Percentiles rank a stretch among this genome's conserved stretches.
Evolutionary conservation across 331 rosid species (phyloP).

Genomic region (Cydonia oblonga): DNA sequence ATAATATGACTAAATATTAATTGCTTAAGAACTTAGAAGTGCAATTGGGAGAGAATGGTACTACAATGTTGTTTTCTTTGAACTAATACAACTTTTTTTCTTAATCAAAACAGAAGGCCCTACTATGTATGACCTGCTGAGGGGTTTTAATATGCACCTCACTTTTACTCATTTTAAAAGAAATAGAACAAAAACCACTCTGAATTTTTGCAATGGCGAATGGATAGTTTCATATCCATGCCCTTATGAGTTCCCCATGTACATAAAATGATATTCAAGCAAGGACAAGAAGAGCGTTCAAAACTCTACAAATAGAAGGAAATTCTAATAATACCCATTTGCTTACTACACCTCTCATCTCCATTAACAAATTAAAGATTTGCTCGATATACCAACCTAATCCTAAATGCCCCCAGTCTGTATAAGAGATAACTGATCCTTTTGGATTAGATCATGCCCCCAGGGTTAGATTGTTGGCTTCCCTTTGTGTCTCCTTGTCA

Average conservation of each 20-base stretch:
- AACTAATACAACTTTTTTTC: no score
- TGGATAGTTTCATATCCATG: neutral
- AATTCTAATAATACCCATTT: neutral
- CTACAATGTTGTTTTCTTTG: neutral
- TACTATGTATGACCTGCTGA: neutral
- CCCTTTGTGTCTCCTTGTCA: no score
- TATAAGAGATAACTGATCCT: no score
- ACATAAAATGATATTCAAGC: neutral
- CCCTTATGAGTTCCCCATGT: neutral
- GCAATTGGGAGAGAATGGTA: neutral
- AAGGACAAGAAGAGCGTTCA: neutral
- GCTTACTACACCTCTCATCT: neutral
- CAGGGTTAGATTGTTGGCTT: no score
- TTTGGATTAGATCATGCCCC: no score
- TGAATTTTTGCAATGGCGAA: neutral
- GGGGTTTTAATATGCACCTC: neutral
- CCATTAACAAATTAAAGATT: neutral
- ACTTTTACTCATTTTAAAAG: neutral
- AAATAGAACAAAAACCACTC: neutral
- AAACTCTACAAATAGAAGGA: no score
- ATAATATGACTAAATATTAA: neutral
- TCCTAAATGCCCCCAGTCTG: no score
- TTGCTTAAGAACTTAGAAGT: neutral
- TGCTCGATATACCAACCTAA: no score
- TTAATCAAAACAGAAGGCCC: no score